A percentile compares a stretch with the other conserved stretches of the same genome.
Evolutionary conservation across 169 alveolate genomes (phyloP).

Genomic region (Plasmodium berghei): DNA sequence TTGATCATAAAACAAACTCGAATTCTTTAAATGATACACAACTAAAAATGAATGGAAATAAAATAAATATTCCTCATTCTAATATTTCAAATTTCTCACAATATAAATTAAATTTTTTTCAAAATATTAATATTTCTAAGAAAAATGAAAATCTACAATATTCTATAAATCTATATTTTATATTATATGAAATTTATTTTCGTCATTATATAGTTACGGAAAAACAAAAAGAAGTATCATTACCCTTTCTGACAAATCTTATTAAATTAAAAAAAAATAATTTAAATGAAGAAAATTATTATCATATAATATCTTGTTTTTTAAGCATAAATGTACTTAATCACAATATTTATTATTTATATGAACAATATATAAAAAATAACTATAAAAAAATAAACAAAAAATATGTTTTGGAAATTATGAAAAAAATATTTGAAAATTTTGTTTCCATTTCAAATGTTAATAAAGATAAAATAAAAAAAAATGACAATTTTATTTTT

Average conservation of each 20-base stretch:
- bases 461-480: neutral
- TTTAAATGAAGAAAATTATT: conserved; percentile 33
- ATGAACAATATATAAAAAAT: neutral
- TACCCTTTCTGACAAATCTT: neutral
- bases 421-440: conserved; percentile 34
- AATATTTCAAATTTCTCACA: too few species aligned
- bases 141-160: neutral
- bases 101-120: too few species aligned
- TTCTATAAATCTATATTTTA: conserved; percentile 26
- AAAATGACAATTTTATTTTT: neutral
- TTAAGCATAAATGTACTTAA: conserved; percentile 1
- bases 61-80: too few species aligned
- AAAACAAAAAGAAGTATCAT: conserved; percentile 1
- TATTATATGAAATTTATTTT: conserved; percentile 7
- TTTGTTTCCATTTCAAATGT: neutral
- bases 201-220: neutral
- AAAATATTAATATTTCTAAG: too few species aligned
- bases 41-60: too few species aligned
- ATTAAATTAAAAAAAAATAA: conserved; percentile 6
- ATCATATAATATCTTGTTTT: conserved; percentile 22
- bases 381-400: neutral
- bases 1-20: too few species aligned
- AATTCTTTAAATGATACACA: too few species aligned
- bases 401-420: conserved; percentile 10
- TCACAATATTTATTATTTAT: conserved; percentile 14